Conservation (phyloP, 2,329 filamentous ascomycete genomes). For the Phaeosphaeriaceae sp. region DNA sequence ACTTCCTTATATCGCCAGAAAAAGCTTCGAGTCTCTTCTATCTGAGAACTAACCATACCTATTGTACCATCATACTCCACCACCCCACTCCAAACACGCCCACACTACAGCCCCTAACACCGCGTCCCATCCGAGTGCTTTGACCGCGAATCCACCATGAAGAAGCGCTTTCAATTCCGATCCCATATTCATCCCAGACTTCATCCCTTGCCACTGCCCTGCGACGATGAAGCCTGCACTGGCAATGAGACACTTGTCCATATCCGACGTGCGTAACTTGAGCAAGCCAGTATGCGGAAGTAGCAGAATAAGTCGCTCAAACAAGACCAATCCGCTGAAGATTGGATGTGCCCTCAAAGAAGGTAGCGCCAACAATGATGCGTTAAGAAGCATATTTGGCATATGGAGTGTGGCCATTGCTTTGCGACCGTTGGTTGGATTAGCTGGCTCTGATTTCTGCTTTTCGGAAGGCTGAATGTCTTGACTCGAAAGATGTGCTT, state of each 20-base stretch:
- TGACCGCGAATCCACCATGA: constrained; percentile 26
- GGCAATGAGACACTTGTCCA: constrained; percentile 29
- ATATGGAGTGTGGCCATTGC: constrained; percentile 26
- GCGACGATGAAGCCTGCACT: constrained; percentile 36
- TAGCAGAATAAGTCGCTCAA: constrained; percentile 29
- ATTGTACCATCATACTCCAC: constrained; percentile 24
- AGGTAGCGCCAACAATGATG: constrained; percentile 28
- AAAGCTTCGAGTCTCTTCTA: no score
- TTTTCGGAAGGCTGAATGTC: constrained; percentile 9
- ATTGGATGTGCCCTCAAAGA: constrained; percentile 18
- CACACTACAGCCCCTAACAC: constrained; percentile 25
- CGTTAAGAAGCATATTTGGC: constrained; percentile 37
- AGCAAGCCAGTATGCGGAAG: constrained; percentile 30
- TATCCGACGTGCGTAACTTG: constrained; percentile 21
- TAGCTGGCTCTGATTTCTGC: neutral
- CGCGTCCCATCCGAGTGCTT: constrained; percentile 38
- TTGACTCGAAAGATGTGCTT: constrained; percentile 31
- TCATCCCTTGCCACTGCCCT: constrained; percentile 29
- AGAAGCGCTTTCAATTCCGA: constrained; percentile 16
- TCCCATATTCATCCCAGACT: constrained; percentile 5
- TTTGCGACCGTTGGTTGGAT: constrained; percentile 5
- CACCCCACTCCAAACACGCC: constrained; percentile 31
- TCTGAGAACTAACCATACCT: neutral
- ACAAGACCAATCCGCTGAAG: constrained; percentile 28
- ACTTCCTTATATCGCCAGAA: no score